A percentile compares a stretch with the other conserved stretches of the same genome.
Evolutionary conservation across 805 yeast species (phyloP).

Genomic region (Schizosaccharomyces pombe): DNA sequence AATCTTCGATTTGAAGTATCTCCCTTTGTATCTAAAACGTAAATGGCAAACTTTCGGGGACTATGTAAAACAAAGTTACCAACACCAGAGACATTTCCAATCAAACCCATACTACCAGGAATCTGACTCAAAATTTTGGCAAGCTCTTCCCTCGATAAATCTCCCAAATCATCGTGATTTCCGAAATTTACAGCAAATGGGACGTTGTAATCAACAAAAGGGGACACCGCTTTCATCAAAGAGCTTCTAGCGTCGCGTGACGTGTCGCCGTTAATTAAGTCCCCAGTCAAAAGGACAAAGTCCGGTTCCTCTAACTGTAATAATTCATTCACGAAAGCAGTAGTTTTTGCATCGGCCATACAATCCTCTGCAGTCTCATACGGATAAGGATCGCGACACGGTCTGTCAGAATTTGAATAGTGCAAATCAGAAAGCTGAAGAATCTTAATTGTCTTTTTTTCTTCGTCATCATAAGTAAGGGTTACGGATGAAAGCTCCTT

Average conservation of each 20-base stretch:
- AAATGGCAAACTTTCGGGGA: conserved; percentile 32
- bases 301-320: conserved; percentile 64
- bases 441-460: conserved; percentile 41
- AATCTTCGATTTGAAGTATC: conserved; percentile 37
- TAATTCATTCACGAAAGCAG: conserved; percentile 33
- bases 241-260: conserved; percentile 69
- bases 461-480: neutral
- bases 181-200: conserved; percentile 80
- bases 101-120: conserved; percentile 50
- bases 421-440: conserved; percentile 74
- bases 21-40: conserved; percentile 68
- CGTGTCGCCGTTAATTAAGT: conserved; percentile 62
- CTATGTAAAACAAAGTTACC: conserved; percentile 48
- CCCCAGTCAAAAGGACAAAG: conserved; percentile 71
- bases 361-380: conserved; percentile 23
- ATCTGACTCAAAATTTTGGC: conserved; percentile 32
- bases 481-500: neutral
- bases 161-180: conserved; percentile 84
- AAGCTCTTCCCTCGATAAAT: conserved; percentile 32
- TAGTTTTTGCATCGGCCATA: conserved; percentile 55
- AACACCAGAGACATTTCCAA: conserved; percentile 46
- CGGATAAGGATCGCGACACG: conserved; percentile 36
- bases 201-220: conserved; percentile 39
- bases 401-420: conserved; percentile 62
- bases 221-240: conserved; percentile 48